Evolutionary conservation across 1,284 basidiomycete species (phyloP), one percentile per base, ranked within the genome.

Genomic region (Kwoniella shivajii): DNA sequence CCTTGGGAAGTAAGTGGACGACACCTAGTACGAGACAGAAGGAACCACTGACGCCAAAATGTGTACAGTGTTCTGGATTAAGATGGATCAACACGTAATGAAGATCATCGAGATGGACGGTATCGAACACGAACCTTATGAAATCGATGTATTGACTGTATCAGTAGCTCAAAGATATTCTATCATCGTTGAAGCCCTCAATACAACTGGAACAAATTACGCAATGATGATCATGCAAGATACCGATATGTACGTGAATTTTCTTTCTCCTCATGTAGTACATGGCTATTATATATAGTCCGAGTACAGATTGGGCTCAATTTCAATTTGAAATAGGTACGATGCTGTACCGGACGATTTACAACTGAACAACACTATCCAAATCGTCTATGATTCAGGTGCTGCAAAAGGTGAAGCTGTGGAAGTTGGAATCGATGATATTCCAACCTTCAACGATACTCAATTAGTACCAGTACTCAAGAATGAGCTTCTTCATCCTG

Each of bases 81-180:
- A 87, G 85, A 88, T 97, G 51, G 92, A 96, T 60, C 90, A 91
- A 1, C 94, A 97, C 73, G 83, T 88, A 31, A 94, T 96, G 90
- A 80, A 83, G 14, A 84, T 97, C 64, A 92, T 98, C 68, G 87
- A 91, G 71, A 88, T 86, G 36, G 93, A 97, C 68, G 91, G 92
- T 7, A 88, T 87, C 2, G 93, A 96, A 75, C 81, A 86, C 4
- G 81, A 88, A 69, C 86, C 87, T 59, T 87, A 80, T 51, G 82
- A 85, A 0, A 85, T 86, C 57, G 87, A 90, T 68, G 73, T 87
- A 31, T 67, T 97, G 52, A 83, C 85, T 44, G 59, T 96, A 56
- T 83, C 89, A 5, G 90, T 89, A 43, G 93, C 92, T 0, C 94
- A 98, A 75, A 85, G 94, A 13, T 96, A 94, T 79, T 93, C 91